These are phyloP conservation scores for Acanthamoeba sp. DNA, from an alignment of 208 protist species.

Conservation along the genomic window DNA sequence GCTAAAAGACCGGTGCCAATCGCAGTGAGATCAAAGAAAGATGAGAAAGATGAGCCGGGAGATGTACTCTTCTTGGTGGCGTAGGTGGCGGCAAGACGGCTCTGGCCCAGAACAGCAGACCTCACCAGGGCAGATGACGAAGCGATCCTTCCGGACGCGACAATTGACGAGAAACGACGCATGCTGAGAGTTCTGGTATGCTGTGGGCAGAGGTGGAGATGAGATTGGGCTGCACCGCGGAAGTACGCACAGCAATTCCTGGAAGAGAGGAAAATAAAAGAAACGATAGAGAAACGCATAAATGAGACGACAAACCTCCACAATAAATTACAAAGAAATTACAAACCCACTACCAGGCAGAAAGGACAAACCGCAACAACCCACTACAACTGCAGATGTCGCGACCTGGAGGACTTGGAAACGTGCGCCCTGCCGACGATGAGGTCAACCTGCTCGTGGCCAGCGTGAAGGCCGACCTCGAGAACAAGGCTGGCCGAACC, in stretches of 20 bases:
- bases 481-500: slow-evolving; percentile 44
- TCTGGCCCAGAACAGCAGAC: neutral
- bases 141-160: neutral
- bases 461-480: slow-evolving; percentile 33
- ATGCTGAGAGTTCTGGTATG: neutral
- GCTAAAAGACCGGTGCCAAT: neutral
- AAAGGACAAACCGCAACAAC: neutral
- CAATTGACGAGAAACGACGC: neutral
- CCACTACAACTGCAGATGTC: neutral
- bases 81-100: slow-evolving; percentile 10
- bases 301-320: too few species aligned
- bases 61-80: slow-evolving; percentile 35
- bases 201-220: neutral
- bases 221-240: too few species aligned
- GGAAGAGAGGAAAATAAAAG: neutral
- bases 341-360: neutral
- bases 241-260: neutral
- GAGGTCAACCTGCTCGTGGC: slow-evolving; percentile 8
- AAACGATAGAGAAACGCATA: neutral
- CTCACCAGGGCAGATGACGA: neutral
- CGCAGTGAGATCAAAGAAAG: neutral
- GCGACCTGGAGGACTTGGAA: slow-evolving; percentile 22
- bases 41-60: neutral
- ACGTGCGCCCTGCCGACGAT: neutral
- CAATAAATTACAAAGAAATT: too few species aligned